Base-by-base conservation (phyloP, 371 early-diverging fungal genomes). In the Syncephalastrum monosporum region DNA sequence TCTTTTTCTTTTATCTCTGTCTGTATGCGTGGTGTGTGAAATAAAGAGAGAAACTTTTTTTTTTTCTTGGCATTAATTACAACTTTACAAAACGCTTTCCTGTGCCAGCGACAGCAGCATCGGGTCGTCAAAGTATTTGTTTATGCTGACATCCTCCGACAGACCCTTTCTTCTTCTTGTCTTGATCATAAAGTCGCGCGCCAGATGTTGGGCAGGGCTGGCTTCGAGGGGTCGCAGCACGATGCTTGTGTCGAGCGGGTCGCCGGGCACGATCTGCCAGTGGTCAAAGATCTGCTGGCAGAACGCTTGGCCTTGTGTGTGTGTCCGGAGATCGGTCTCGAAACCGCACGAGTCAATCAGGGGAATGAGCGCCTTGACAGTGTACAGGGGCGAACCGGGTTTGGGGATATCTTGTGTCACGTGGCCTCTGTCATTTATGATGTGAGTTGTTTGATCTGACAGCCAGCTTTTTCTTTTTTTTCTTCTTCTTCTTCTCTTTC, bases 251-350 rank as follows among this genome's bases (percentile, higher is more conserved):
- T 97, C 96, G 29, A 98, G 76, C 21, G 99, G 99, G 71, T 98
- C 96, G 6, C 99, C 99, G 19, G 99, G 99, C 10, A 98, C 98
- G 54, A 91, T 83, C 65, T 97, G 94, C 96, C 96, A 99, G 63
- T 96, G 97, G 61, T 95, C 94, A 79, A 98, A 98, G 71, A 90
- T 87, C 68, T 92, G 91, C 68, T 95, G 95, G 59, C 92, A 91
- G 73, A 97, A 96, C 6, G 97, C 98, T 74, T 93, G 92, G 4
- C 98, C 98, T 64, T 94, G 93, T 23, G 98, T 98, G 68, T 94
- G 94, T 25, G 94, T 91, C 29, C 99, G 81, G 53, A 99, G 69
- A 77, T 98, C 99, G 0, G 97, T 95, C 68, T 98, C 98, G 59
- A 97, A 97, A 27, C 99, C 99, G 70, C 84, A 86, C 7, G 95